phyloP scores from a whole-genome alignment of 805 yeast species.

The Metschnikowia cubensis region DNA sequence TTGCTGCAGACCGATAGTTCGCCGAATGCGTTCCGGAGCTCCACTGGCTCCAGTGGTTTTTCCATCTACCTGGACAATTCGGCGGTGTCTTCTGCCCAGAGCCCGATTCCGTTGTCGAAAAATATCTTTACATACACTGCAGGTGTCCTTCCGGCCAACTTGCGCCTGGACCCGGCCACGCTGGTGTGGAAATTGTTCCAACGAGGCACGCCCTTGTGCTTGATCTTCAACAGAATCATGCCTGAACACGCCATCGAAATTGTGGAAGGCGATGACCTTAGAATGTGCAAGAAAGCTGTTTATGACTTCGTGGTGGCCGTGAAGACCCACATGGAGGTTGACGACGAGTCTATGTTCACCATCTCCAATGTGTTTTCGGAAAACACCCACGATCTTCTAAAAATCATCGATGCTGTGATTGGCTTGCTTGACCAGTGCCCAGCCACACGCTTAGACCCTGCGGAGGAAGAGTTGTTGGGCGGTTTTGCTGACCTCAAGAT shows the following conservation, averaged over 20 bases:
- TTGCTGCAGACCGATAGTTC: conserved; percentile 23
- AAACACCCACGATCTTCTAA: conserved; percentile 70
- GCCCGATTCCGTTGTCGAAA: conserved; percentile 24
- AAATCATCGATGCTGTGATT: conserved; percentile 69
- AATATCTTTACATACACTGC: conserved; percentile 62
- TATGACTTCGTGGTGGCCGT: conserved; percentile 89
- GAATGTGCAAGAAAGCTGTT: conserved; percentile 81
- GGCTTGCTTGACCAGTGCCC: conserved; percentile 38
- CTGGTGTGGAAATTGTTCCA: conserved; percentile 85
- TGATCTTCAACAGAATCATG: conserved; percentile 66
- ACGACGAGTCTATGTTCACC: conserved; percentile 82
- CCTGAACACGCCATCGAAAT: conserved; percentile 50
- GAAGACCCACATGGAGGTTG: conserved; percentile 65
- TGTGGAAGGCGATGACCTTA: conserved; percentile 73
- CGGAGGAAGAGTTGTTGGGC: conserved; percentile 8
- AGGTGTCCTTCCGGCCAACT: conserved; percentile 71
- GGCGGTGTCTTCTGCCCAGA: conserved; percentile 15
- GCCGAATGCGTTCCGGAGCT: conserved; percentile 29
- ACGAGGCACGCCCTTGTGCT: conserved; percentile 88
- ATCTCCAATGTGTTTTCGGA: conserved; percentile 86
- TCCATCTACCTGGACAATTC: conserved; percentile 35
- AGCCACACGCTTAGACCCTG: conserved; percentile 1
- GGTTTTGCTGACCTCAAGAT: conserved; percentile 25
- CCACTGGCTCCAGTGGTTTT: conserved; percentile 32
- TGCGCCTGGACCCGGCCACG: conserved; percentile 86